Evolutionary conservation across 1,284 basidiomycete species (phyloP).

Genomic region (Cryptococcus amylolentus): DNA sequence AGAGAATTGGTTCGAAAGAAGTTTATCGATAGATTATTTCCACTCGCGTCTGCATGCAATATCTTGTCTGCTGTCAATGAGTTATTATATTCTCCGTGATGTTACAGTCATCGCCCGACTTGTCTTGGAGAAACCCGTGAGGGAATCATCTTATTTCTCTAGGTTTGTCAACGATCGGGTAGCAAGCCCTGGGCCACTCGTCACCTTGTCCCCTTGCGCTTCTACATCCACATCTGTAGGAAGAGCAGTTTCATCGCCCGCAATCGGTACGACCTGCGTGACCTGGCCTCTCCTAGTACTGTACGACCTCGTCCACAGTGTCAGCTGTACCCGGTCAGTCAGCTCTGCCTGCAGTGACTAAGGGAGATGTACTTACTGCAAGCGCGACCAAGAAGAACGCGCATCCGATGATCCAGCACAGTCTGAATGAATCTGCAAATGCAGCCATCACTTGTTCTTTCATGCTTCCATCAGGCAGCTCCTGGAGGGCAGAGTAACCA

Average conservation of each 20-base stretch:
- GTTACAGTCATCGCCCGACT: too few relatives aligned
- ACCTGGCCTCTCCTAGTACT: slow-evolving; percentile 11
- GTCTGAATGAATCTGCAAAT: slow-evolving; percentile 30
- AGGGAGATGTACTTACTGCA: slow-evolving; percentile 8
- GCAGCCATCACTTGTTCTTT: slow-evolving; percentile 28
- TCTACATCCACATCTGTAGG: not conserved
- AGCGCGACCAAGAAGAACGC: slow-evolving; percentile 20
- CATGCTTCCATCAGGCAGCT: slow-evolving; percentile 30
- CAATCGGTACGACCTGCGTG: not conserved
- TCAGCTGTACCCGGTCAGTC: slow-evolving; percentile 5
- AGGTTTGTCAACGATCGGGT: too few relatives aligned
- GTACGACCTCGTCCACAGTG: slow-evolving; percentile 15
- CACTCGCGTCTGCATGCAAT: not conserved
- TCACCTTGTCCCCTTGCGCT: not conserved
- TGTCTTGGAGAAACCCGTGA: too few relatives aligned
- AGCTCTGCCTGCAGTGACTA: not conserved
- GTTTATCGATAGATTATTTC: not conserved
- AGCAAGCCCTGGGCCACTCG: too few relatives aligned
- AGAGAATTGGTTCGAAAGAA: not conserved
- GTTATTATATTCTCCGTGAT: too few relatives aligned
- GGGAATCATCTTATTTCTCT: too few relatives aligned
- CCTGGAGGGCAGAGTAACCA: slow-evolving; percentile 34
- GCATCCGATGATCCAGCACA: slow-evolving; percentile 32
- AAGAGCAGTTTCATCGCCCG: not conserved
- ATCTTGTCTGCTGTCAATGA: too few relatives aligned